Conservation (phyloP, 108 stramenopile species). For the Nitzschia sp. region DNA sequence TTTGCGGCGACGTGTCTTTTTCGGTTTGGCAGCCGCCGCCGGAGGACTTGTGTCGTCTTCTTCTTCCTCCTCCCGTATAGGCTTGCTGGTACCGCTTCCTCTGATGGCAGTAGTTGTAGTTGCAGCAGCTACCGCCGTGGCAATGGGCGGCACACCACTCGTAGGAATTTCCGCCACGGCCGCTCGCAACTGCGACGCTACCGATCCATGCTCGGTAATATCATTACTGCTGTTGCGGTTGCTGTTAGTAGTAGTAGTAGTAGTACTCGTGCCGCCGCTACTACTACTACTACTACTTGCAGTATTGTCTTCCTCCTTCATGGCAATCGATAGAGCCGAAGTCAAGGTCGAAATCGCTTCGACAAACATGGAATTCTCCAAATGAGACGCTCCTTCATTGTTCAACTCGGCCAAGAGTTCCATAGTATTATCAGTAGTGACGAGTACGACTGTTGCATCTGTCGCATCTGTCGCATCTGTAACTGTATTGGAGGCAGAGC, state of each 20-base stretch:
- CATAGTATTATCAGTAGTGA: not conserved
- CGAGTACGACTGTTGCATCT: not conserved
- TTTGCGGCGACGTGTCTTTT: not conserved
- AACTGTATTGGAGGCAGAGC: not conserved
- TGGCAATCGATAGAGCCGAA: not conserved
- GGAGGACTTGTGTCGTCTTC: not conserved
- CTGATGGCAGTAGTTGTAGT: no score
- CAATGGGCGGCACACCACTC: no score
- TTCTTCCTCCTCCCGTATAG: no score
- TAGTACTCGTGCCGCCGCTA: not conserved
- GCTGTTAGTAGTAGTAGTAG: not conserved
- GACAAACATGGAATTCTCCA: not conserved
- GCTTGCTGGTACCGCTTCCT: no score
- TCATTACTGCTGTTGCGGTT: not conserved
- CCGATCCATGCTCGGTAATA: not conserved
- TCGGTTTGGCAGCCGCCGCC: not conserved
- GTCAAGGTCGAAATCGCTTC: constrained; percentile 1
- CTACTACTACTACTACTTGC: no score
- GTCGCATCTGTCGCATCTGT: not conserved
- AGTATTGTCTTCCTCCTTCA: no score
- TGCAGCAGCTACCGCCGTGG: no score
- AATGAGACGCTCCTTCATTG: constrained; percentile 5
- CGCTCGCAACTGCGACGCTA: no score
- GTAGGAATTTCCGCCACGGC: no score
- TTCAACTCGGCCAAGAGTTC: not conserved